Percentiles rank a stretch among this genome's conserved stretches.
phyloP scores from a whole-genome alignment of 306 rosid species.

The Vigna hirtella region DNA sequence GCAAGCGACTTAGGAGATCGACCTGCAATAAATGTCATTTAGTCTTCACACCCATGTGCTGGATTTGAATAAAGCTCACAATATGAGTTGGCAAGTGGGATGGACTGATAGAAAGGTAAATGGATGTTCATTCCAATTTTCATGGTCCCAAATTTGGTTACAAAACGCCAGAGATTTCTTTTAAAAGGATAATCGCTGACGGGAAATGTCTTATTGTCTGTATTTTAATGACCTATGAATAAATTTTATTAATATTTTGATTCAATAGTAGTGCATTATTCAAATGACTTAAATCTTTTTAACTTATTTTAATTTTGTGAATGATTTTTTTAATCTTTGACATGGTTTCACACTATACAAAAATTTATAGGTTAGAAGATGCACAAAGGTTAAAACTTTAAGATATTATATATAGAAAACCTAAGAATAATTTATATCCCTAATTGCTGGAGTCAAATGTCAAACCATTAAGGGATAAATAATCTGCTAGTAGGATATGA shows the following conservation, averaged over 20 bases:
- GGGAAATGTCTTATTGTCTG: constrained; percentile 16
- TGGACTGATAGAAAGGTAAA: constrained; percentile 27
- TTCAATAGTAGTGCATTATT: not conserved
- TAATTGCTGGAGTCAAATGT: constrained; percentile 34
- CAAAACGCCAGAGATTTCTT: constrained; percentile 36
- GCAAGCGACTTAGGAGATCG: constrained; percentile 84
- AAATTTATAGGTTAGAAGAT: constrained; percentile 9
- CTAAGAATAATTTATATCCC: constrained; percentile 14
- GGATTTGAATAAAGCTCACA: constrained; percentile 37
- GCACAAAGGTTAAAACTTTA: not conserved
- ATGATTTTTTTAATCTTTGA: not conserved
- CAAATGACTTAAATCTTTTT: not conserved
- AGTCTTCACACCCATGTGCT: constrained; percentile 56
- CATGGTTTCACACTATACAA: not conserved
- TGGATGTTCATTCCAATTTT: constrained; percentile 38
- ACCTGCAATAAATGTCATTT: constrained; percentile 63
- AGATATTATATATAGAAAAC: not conserved
- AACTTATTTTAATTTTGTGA: not conserved
- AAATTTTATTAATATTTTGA: constrained; percentile 1
- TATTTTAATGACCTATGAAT: constrained; percentile 21
- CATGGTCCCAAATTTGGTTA: constrained; percentile 50
- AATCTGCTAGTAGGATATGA: not conserved
- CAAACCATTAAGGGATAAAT: constrained; percentile 19
- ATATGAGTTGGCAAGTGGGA: constrained; percentile 43
- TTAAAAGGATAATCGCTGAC: constrained; percentile 1